phyloP scores from a whole-genome alignment of 225 moss, liverwort and hornwort genomes.

The Climacium dendroides region DNA sequence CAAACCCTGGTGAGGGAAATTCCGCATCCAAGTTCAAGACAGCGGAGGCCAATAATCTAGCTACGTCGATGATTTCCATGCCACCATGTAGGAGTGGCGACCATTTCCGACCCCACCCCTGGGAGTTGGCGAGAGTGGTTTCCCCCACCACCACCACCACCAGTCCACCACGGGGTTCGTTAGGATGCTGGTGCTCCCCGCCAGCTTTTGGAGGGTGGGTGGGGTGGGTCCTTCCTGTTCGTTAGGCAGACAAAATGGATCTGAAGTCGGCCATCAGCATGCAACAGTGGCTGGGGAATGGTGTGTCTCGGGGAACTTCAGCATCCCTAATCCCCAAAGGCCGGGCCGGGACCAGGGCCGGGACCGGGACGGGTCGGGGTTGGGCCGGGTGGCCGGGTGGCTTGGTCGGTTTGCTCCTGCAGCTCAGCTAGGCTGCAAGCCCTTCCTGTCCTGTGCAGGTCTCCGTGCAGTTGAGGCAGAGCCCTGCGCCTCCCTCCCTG shows the following conservation, averaged over 20 bases:
- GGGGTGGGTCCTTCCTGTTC: not conserved
- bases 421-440: not conserved
- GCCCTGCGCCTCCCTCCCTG: no score
- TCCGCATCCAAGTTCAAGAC: not conserved
- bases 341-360: no score
- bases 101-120: no score
- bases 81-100: fast-evolving
- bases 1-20: not conserved
- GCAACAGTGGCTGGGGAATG: not conserved
- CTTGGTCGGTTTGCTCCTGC: not conserved
- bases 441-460: not conserved
- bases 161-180: not conserved
- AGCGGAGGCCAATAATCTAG: not conserved
- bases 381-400: not conserved
- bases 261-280: not conserved
- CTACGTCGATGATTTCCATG: fast-evolving
- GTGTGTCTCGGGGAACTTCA: not conserved
- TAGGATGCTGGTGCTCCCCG: not conserved
- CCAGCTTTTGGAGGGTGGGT: not conserved
- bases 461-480: not conserved
- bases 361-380: no score
- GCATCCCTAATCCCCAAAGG: not conserved
- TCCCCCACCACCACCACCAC: no score
- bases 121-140: not conserved
- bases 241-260: not conserved